Evolutionary conservation across 2,329 filamentous ascomycete genomes (phyloP), one percentile per base, ranked within the genome.

Genomic region (Chrysoporthe cubensis): DNA sequence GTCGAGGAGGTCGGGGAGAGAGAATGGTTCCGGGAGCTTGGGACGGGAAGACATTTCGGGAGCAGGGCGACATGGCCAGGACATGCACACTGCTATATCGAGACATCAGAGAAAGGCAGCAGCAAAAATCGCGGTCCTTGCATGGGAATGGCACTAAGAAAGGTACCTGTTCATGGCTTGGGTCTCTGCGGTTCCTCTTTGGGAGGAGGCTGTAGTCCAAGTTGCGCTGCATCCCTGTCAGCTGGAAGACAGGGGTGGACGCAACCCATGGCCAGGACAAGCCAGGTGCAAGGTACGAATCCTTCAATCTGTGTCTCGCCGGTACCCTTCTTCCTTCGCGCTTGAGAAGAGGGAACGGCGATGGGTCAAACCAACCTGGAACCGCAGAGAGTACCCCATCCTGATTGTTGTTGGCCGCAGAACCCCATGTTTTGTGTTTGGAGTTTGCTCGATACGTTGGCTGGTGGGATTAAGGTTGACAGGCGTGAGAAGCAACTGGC

Each of bases 61-160:
- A 71, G 76, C 72, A 75, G 72, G 71, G 72, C 73, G 75, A 70
- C 74, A 70, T 73, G 74, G 74, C 74, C 76, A 74, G 75, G 61
- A 65, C 75, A 76, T 75, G 73, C 78, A 78, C 78, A 78, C 78
- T 80, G 77, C 78, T 79, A 80, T 79, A 80, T 79, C 79, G 73
- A 80, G 78, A 77, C 74, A 71, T 71, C 73, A 56, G 26, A 48
- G 18, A 73, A 73, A 11, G 57, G 5, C 37, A 43, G 74, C 68
- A 74, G 69, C 70, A 71, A 65, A 70, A 71, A 71, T 66, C 66
- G 52, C 26, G 48, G 61, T 64, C 62, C 59, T 48, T 60, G 59
- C 62, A 64, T 63, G 66, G 70, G 62, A 67, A 61, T 52, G 63
- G 50, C 66, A 64, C 65, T 66, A 66, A 46, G 46, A 46, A 59